These are phyloP conservation scores for Debaryomyces prosopidis DNA, from an alignment of 805 yeast genomes.

Conservation along the genomic window DNA sequence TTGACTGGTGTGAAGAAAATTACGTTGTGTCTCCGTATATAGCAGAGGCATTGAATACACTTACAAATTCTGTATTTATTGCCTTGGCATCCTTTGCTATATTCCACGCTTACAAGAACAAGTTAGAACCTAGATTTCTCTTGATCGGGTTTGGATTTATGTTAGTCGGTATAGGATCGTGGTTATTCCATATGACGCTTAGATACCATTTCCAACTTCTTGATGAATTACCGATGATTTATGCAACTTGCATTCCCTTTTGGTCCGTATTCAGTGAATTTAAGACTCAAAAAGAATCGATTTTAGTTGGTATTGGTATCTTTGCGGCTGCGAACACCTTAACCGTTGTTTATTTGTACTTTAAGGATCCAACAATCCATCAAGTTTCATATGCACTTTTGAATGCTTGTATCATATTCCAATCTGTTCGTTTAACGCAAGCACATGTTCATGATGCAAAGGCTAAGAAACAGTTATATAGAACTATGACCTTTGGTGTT, in stretches of 20 bases:
- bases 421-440: constrained; percentile 54
- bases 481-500: constrained; percentile 60
- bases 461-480: constrained; percentile 51
- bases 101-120: constrained; percentile 56
- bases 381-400: constrained; percentile 81
- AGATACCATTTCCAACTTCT: constrained; percentile 84
- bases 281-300: constrained; percentile 36
- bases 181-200: constrained; percentile 96
- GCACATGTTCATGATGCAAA: constrained; percentile 50
- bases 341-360: constrained; percentile 71
- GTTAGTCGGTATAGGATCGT: constrained; percentile 88
- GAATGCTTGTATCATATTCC: constrained; percentile 69
- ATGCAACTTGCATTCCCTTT: constrained; percentile 93
- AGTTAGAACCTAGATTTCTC: constrained; percentile 69
- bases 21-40: constrained; percentile 56
- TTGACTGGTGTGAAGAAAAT: constrained; percentile 27
- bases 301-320: constrained; percentile 48
- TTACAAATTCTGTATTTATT: constrained; percentile 66
- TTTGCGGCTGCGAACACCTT: constrained; percentile 56
- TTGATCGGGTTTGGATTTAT: constrained; percentile 77
- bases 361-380: constrained; percentile 83
- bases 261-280: constrained; percentile 78
- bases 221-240: constrained; percentile 97
- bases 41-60: constrained; percentile 88
- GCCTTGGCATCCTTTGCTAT: constrained; percentile 63